phyloP scores from a whole-genome alignment of 192 early-diverging fungal species.

The Dispira simplex region DNA sequence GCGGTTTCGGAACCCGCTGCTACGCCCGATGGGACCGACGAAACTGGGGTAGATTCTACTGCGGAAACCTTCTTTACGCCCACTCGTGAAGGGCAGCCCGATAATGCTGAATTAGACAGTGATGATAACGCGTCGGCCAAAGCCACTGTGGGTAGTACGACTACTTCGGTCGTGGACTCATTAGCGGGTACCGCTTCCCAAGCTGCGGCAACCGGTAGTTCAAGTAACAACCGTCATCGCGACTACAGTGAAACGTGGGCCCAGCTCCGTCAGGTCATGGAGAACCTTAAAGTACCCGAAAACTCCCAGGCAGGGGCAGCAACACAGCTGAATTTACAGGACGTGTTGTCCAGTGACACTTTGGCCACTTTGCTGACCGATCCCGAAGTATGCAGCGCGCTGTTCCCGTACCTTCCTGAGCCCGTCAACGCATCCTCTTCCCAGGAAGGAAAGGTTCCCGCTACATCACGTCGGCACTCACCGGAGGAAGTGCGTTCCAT shows the following conservation, averaged over 20 bases:
- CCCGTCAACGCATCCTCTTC: not conserved
- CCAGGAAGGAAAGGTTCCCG: too few relatives aligned
- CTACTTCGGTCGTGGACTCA: slow-evolving; percentile 6
- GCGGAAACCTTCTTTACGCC: slow-evolving; percentile 22
- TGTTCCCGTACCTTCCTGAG: slow-evolving; percentile 29
- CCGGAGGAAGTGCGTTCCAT: slow-evolving; percentile 16
- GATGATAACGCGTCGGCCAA: slow-evolving; percentile 18
- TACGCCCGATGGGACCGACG: slow-evolving; percentile 14
- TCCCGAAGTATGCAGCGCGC: slow-evolving; percentile 14
- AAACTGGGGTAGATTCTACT: slow-evolving; percentile 13
- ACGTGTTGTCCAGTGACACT: slow-evolving; percentile 23
- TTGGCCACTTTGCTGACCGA: slow-evolving; percentile 22
- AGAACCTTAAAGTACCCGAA: not conserved
- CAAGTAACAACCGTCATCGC: not conserved
- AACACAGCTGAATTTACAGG: slow-evolving; percentile 16
- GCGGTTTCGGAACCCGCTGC: slow-evolving; percentile 13
- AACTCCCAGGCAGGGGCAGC: not conserved
- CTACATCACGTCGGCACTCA: too few relatives aligned
- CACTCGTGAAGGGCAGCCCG: slow-evolving; percentile 13
- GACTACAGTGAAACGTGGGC: slow-evolving; percentile 3
- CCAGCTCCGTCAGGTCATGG: slow-evolving; percentile 7
- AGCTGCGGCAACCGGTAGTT: slow-evolving; percentile 12
- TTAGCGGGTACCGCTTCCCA: slow-evolving; percentile 1
- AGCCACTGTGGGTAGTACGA: slow-evolving; percentile 11
- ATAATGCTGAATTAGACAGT: slow-evolving; percentile 14